These are phyloP conservation scores for Iris pallida DNA, from an alignment of 116 monocot genomes.

Conservation along the genomic window DNA sequence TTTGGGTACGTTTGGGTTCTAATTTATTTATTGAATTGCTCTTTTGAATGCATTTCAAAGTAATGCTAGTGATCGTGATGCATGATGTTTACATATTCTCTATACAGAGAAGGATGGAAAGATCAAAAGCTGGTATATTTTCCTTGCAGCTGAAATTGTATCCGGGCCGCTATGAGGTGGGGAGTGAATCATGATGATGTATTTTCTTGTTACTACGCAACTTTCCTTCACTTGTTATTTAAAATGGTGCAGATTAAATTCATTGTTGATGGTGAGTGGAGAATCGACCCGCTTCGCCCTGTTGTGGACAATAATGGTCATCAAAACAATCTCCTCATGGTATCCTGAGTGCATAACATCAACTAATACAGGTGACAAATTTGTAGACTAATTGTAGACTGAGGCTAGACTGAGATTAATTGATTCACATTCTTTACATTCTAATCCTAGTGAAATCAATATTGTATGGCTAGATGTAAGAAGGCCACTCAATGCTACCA, in stretches of 20 bases:
- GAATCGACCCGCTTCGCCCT: slow-evolving; percentile 61
- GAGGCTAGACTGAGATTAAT: not conserved
- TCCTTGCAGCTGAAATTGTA: slow-evolving; percentile 62
- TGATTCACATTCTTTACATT: slow-evolving; percentile 1
- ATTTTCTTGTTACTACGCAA: not conserved
- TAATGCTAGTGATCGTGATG: no score
- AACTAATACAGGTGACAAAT: not conserved
- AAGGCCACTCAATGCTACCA: no score
- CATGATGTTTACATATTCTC: not conserved
- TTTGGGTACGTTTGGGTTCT: no score
- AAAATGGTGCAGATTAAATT: slow-evolving; percentile 71
- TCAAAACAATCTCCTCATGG: slow-evolving; percentile 77
- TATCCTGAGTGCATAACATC: slow-evolving; percentile 24
- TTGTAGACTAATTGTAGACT: not conserved
- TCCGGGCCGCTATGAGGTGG: slow-evolving; percentile 91
- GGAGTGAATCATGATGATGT: not conserved
- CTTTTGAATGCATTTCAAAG: no score
- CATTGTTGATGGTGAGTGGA: slow-evolving; percentile 84
- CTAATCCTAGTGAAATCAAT: slow-evolving; percentile 2
- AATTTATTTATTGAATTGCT: no score
- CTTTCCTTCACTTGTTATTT: not conserved
- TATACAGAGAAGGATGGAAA: slow-evolving; percentile 82
- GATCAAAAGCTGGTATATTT: slow-evolving; percentile 55
- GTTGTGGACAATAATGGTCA: slow-evolving; percentile 46
- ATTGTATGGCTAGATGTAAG: no score